Conservation (phyloP, 2,329 filamentous ascomycete species). For the Nothopassalora personata region DNA sequence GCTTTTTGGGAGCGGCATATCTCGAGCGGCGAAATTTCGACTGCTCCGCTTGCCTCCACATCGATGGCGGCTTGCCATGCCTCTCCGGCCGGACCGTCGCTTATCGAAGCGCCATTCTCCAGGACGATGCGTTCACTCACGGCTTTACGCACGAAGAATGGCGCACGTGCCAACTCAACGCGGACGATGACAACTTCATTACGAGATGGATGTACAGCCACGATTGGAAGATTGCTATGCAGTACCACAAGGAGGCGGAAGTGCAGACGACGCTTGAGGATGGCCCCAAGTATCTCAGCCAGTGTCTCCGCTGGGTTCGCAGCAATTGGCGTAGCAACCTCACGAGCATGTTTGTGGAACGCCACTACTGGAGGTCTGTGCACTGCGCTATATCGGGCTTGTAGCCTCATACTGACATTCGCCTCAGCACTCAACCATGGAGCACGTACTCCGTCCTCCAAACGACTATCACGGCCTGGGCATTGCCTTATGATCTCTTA, state of each 20-base stretch:
- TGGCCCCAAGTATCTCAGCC: constrained; percentile 80
- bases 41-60: constrained; percentile 89
- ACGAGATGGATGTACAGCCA: constrained; percentile 92
- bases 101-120: constrained; percentile 82
- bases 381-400: not conserved
- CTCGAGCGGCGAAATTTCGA: constrained; percentile 94
- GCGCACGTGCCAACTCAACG: constrained; percentile 83
- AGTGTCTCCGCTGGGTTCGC: constrained; percentile 90
- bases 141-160: constrained; percentile 90
- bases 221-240: constrained; percentile 89
- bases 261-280: constrained; percentile 91
- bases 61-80: constrained; percentile 93
- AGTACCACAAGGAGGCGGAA: constrained; percentile 86
- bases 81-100: constrained; percentile 92
- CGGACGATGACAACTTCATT: constrained; percentile 97
- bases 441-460: constrained; percentile 89
- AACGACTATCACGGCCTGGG: constrained; percentile 86
- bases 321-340: constrained; percentile 98
- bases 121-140: constrained; percentile 77
- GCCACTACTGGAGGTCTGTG: constrained; percentile 84
- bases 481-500: constrained; percentile 70
- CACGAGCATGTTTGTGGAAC: constrained; percentile 79
- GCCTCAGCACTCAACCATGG: constrained; percentile 76
- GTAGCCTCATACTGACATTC: constrained; percentile 14
- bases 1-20: constrained; percentile 87